These are phyloP conservation scores for Neonectria ditissima DNA, from an alignment of 2,329 filamentous ascomycete species.

Conservation along the genomic window DNA sequence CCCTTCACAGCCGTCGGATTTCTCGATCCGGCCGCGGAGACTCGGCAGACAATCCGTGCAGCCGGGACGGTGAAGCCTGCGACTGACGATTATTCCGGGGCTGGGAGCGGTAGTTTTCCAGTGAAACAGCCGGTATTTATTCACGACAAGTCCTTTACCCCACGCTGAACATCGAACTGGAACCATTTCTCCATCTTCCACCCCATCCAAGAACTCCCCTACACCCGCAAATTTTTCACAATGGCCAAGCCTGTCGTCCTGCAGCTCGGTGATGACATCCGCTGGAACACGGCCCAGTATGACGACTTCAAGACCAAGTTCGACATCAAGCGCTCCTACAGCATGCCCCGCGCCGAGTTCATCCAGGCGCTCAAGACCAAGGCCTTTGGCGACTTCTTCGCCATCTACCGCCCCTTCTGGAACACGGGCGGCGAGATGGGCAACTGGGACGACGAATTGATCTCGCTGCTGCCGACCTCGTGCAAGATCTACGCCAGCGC, in stretches of 20 bases:
- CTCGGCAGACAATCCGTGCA: conserved; percentile 38
- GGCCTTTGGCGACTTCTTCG: conserved; percentile 40
- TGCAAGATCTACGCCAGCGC: conserved; percentile 45
- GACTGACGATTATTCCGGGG: conserved; percentile 16
- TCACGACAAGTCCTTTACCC: neutral
- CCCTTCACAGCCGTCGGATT: conserved; percentile 29
- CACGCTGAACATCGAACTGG: neutral
- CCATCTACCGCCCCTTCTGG: conserved; percentile 45
- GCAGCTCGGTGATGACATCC: conserved; percentile 45
- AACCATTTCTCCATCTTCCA: neutral
- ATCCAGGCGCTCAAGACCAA: conserved; percentile 41
- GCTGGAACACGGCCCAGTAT: conserved; percentile 45
- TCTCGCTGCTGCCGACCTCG: conserved; percentile 34
- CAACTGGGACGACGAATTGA: conserved; percentile 45
- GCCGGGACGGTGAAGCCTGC: conserved; percentile 3
- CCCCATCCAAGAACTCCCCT: neutral
- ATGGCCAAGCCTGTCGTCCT: conserved; percentile 45
- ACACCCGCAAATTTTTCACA: neutral
- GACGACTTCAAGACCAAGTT: conserved; percentile 39
- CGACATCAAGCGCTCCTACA: conserved; percentile 42
- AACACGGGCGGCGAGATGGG: conserved; percentile 46
- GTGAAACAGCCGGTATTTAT: conserved; percentile 9
- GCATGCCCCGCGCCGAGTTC: conserved; percentile 43
- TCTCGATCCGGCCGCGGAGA: conserved; percentile 27
- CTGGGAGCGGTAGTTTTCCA: conserved; percentile 3